Evolutionary conservation across 352 stramenopile species (phyloP).

Genomic region (Globisporangium perplexum): DNA sequence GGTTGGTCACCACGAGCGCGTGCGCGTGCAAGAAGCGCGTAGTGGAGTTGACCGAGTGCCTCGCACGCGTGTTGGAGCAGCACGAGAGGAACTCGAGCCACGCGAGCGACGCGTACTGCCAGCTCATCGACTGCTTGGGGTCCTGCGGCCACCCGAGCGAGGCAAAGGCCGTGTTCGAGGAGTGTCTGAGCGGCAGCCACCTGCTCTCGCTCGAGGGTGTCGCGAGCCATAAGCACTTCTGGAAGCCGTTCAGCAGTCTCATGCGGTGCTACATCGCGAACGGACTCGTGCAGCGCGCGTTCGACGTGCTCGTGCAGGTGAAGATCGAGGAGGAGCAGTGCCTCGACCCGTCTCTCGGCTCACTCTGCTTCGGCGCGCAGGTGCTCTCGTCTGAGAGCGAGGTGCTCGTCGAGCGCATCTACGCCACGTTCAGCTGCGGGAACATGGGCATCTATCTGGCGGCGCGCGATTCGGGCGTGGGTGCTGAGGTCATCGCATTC

Average conservation of each 20-base stretch:
- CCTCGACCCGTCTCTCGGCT: constrained; percentile 23
- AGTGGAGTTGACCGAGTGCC: constrained; percentile 14
- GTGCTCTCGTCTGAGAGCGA: constrained; percentile 26
- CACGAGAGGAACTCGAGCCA: constrained; percentile 17
- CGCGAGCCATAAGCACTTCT: constrained; percentile 21
- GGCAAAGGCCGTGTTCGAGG: constrained; percentile 42
- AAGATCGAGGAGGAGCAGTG: constrained; percentile 35
- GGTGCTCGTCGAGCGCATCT: constrained; percentile 34
- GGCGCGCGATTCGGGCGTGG: constrained; percentile 12
- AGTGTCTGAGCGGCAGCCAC: constrained; percentile 26
- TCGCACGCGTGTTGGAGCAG: constrained; percentile 16
- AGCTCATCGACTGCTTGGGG: constrained; percentile 31
- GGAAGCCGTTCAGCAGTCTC: constrained; percentile 36
- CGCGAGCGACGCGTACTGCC: constrained; percentile 25
- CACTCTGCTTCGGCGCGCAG: constrained; percentile 26
- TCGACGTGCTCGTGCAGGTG: constrained; percentile 39
- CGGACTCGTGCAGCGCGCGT: constrained; percentile 37
- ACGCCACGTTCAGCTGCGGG: constrained; percentile 38
- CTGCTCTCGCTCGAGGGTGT: constrained; percentile 26
- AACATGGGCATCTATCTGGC: constrained; percentile 35
- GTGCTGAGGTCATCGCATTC: constrained; percentile 24
- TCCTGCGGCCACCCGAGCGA: constrained; percentile 33
- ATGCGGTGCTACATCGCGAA: constrained; percentile 33
- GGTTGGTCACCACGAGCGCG: constrained; percentile 26
- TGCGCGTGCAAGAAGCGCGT: constrained; percentile 24